These are phyloP conservation scores for Kingdonia uniflora DNA, from an alignment of 164 flowering plant genomes.

Conservation along the genomic window DNA sequence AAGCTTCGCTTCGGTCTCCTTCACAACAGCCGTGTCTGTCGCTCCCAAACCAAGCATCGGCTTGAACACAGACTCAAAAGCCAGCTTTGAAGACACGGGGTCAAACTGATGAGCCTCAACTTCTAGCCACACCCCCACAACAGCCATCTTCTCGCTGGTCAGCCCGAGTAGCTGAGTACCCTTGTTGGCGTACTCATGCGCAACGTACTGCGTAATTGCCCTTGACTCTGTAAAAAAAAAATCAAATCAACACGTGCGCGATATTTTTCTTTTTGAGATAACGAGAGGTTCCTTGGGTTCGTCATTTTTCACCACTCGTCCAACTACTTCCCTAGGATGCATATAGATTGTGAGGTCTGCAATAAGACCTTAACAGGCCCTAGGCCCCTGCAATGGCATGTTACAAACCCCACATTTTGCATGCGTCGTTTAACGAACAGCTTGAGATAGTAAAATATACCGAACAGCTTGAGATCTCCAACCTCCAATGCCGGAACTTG, in stretches of 20 bases:
- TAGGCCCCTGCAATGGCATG: too few relatives aligned
- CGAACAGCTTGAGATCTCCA: slow-evolving; percentile 18
- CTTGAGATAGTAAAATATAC: neutral
- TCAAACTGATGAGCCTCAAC: slow-evolving; percentile 56
- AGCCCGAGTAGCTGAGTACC: slow-evolving; percentile 29
- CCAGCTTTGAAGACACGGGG: slow-evolving; percentile 24
- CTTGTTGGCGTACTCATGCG: slow-evolving; percentile 17
- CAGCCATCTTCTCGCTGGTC: slow-evolving; percentile 26
- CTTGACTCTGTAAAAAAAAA: slow-evolving; percentile 46
- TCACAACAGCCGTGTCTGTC: slow-evolving; percentile 4
- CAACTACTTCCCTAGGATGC: too few relatives aligned
- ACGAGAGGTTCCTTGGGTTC: too few relatives aligned
- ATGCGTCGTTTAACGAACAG: too few relatives aligned
- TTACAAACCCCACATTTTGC: too few relatives aligned
- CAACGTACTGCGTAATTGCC: slow-evolving; percentile 42
- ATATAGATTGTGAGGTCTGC: too few relatives aligned
- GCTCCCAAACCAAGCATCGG: slow-evolving; percentile 29
- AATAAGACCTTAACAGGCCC: too few relatives aligned
- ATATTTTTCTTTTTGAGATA: too few relatives aligned
- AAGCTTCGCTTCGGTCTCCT: slow-evolving; percentile 5
- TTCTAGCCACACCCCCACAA: slow-evolving; percentile 30
- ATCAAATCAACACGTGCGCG: too few relatives aligned
- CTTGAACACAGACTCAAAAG: slow-evolving; percentile 28
- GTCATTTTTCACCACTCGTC: too few relatives aligned
- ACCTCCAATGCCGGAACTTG: slow-evolving; percentile 25